Evolutionary conservation across 2,329 filamentous ascomycete species (phyloP).

Genomic region (Aureobasidium musti): DNA sequence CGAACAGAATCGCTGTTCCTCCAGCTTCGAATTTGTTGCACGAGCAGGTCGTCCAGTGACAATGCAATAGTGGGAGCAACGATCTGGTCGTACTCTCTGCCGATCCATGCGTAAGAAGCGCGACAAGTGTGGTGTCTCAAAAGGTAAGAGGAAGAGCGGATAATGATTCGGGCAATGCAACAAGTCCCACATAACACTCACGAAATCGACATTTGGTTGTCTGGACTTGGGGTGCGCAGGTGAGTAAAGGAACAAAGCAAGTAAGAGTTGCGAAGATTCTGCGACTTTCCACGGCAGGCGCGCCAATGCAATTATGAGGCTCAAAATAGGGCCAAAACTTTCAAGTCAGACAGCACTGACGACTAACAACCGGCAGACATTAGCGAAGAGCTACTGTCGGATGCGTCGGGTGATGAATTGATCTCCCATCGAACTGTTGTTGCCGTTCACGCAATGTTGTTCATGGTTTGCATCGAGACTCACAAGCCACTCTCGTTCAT

Average conservation of each 20-base stretch:
- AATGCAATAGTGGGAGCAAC: background rate
- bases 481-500: background rate
- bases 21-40: background rate
- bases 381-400: background rate
- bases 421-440: background rate
- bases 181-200: background rate
- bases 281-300: background rate
- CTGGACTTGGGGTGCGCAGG: background rate
- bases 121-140: background rate
- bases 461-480: background rate
- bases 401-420: background rate
- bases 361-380: background rate
- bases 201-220: background rate
- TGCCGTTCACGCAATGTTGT: background rate
- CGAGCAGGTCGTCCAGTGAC: background rate
- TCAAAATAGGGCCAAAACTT: background rate
- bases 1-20: no score
- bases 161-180: background rate
- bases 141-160: background rate
- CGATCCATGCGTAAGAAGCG: background rate
- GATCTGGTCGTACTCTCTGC: background rate
- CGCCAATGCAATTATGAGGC: conserved; percentile 1
- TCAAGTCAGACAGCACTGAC: background rate
- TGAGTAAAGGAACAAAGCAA: background rate
- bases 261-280: background rate